Evolutionary conservation across 192 early-diverging fungal species (phyloP).

Genomic region (Backusella liffmaniae): DNA sequence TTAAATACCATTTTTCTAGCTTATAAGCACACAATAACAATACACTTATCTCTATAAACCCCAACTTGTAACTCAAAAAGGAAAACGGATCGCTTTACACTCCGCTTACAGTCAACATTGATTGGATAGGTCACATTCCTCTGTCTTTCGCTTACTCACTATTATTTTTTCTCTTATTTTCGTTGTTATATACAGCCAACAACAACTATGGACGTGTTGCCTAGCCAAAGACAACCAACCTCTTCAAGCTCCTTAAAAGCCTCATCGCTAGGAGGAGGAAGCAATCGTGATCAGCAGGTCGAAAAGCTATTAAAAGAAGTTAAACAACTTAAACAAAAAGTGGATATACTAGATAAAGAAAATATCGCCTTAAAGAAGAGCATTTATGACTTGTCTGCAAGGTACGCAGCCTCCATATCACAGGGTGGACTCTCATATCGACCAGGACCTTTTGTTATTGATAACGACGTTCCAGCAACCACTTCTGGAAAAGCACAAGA

Average conservation of each 20-base stretch:
- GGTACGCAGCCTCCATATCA: slow-evolving; percentile 55
- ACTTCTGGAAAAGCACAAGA: slow-evolving; percentile 30
- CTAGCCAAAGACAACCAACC: slow-evolving; percentile 12
- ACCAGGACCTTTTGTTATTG: slow-evolving; percentile 45
- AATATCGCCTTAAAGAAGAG: slow-evolving; percentile 81
- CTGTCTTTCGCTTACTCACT: not conserved
- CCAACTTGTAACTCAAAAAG: not conserved
- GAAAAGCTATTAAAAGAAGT: slow-evolving; percentile 65
- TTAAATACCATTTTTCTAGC: no score
- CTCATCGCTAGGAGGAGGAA: not conserved
- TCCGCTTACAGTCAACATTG: not conserved
- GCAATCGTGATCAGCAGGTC: slow-evolving; percentile 47
- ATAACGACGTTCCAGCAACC: slow-evolving; percentile 18
- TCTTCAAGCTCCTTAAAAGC: not conserved
- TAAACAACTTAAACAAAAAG: slow-evolving; percentile 72
- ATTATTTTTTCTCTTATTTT: not conserved
- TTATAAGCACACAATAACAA: no score
- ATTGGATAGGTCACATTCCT: not conserved
- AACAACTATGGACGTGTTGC: slow-evolving; percentile 13
- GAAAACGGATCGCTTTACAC: not conserved
- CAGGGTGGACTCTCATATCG: slow-evolving; percentile 35
- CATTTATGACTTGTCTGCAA: slow-evolving; percentile 74
- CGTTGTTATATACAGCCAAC: not conserved
- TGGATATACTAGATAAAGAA: slow-evolving; percentile 70
- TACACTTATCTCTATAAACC: no score